Evolutionary conservation across 805 yeast genomes (phyloP).

Genomic region (Metschnikowia picachoensis): DNA sequence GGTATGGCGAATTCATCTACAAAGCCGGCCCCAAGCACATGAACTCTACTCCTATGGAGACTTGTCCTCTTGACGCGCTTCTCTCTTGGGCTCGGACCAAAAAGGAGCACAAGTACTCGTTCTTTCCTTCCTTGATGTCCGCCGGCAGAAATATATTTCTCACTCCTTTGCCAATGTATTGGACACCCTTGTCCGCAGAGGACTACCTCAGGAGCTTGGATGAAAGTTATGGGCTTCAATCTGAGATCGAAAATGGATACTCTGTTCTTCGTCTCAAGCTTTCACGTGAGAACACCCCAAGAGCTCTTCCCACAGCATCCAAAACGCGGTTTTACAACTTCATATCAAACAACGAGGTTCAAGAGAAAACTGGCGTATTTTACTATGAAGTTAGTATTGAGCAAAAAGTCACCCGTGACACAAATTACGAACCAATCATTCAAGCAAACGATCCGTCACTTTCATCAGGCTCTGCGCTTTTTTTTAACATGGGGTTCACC

Average conservation of each 20-base stretch:
- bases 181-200: constrained; percentile 36
- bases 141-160: constrained; percentile 22
- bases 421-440: constrained; percentile 30
- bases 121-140: constrained; percentile 28
- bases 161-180: constrained; percentile 34
- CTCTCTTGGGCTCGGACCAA: constrained; percentile 13
- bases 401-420: constrained; percentile 32
- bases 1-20: constrained; percentile 14
- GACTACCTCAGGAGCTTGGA: constrained; percentile 22
- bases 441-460: constrained; percentile 32
- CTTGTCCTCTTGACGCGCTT: constrained; percentile 10
- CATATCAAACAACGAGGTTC: constrained; percentile 33
- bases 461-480: constrained; percentile 30
- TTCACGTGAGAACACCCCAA: constrained; percentile 3
- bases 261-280: constrained; percentile 26
- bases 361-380: constrained; percentile 33
- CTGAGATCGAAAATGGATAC: constrained; percentile 26
- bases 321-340: constrained; percentile 31
- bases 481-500: constrained; percentile 33
- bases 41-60: neutral
- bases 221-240: constrained; percentile 22
- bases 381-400: constrained; percentile 39
- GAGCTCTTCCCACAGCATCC: neutral
- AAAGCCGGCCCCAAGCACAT: constrained; percentile 2
- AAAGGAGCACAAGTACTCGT: constrained; percentile 21